Evolutionary conservation across 2,329 filamentous ascomycete genomes (phyloP), one percentile per base, ranked within the genome.

Genomic region (Allantophomopsis cytisporea): DNA sequence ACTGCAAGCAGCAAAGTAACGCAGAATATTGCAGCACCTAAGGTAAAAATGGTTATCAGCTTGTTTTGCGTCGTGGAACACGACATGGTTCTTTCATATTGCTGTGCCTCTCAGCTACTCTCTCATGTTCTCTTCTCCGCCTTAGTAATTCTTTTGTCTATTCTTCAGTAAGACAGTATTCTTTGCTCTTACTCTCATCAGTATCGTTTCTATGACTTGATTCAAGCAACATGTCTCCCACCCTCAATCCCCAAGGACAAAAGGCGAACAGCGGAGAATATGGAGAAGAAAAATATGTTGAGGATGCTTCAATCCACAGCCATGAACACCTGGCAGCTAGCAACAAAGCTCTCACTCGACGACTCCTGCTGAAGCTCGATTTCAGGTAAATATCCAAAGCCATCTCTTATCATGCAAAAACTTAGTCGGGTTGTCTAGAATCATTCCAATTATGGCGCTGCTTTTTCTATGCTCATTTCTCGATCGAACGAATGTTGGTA

Each of bases 401-500:
- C 12, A 17, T 4, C 21, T 32, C 35, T 35, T 36, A 14, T 7
- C 20, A 16, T 32, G 20, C 32, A n/a, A 34, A 14, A 15, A n/a
- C 16, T 41, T 36, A 47, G 40, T 43, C 31, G 20, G 20, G 41
- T 41, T 17, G 36, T 11, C 23, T 41, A 79, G 73, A 37, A 70
- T 81, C 18, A 60, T 81, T 6, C 76, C 77, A 0, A 57, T 77
- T 6, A 64, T 83, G n/a, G 68, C 75, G 0, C 50, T 81, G 1
- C 60, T 83, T 1, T 80, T 80, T 47, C 62, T 82, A 8, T 80
- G 73, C 57, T 80, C 76, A 1, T 72, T 73, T 45, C 62, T 73
- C 40, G 80, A 83, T 55, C 68, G 80, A 33, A 81, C 78, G n/a
- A 84, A 83, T 52, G 75, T 83, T 31, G 80, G 79, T 31, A 83